Evolutionary conservation across 805 yeast genomes (phyloP), one percentile per base, ranked within the genome.

Genomic region (Kregervanrija delftensis): DNA sequence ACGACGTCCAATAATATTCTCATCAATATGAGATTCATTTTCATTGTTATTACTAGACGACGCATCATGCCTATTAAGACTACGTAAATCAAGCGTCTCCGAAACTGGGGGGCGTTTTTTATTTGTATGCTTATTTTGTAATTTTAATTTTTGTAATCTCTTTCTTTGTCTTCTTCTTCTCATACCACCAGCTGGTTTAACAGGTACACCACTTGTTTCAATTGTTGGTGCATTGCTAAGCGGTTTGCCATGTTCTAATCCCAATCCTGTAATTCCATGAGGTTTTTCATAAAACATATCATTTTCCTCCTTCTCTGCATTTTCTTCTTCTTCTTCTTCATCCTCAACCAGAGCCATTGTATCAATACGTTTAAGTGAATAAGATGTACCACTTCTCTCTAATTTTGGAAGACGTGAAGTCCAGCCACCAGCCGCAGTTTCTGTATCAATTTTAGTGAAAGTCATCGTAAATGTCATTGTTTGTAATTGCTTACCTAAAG

Each of bases 391-490:
- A 11, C 71, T 67, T 44, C 75, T 77, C 43, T 84, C 93, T 60
- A 87, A 68, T 37, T 83, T 77, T 31, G 96, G 96, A 54, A 91
- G 73, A 63, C 96, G 80, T 43, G 81, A 74, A 69, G 90, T 78
- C 98, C 99, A 93, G 8, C 96, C 97, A 86, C 30, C 84, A 70
- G 8, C 82, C 72, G 37, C 15, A 73, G 52, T 74, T 68, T 35
- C 72, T 65, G 61, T 69, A 63, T 80, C 82, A 17, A 77, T 79
- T 28, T 79, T 77, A 15, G 96, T 88, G 60, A 87, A 83, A 0
- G 97, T 79, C 83, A 90, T 86, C 1, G 96, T 86, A 55, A 91
- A 78, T 1, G 96, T 87, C 82, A 93, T 86, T 42, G 95, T 83
- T 67, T 90, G 89, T 61, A 91, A 74, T 46, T 91, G 84, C 57